Percentiles rank a stretch among this genome's conserved stretches.
Conservation (phyloP, 1,139 yeast species). For the Zygotorulaspora mrakii region DNA sequence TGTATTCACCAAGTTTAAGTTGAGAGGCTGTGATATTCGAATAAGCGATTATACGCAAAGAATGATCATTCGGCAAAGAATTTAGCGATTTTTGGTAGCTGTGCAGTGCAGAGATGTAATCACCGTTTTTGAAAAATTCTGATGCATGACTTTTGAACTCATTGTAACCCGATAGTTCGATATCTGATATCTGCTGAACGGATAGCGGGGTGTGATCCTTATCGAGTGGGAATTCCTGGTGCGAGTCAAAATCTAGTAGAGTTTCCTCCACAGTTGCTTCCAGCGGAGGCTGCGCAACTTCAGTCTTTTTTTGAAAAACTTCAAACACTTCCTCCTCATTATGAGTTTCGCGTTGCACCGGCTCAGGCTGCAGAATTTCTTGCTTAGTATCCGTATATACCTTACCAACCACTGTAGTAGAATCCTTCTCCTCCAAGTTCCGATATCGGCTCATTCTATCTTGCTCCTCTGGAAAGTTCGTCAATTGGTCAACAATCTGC, state of each 20-base stretch:
- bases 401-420: background rate
- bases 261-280: constrained; percentile 11
- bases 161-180: constrained; percentile 37
- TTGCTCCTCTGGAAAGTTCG: constrained; percentile 24
- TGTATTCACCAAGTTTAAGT: constrained; percentile 71
- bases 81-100: constrained; percentile 60
- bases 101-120: constrained; percentile 63
- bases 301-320: constrained; percentile 11
- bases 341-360: background rate
- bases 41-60: constrained; percentile 60
- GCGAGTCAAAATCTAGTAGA: constrained; percentile 25
- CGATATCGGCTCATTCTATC: constrained; percentile 5
- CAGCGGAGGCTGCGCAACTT: too few species aligned
- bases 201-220: constrained; percentile 5
- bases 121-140: constrained; percentile 71
- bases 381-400: background rate
- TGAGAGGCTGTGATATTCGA: constrained; percentile 76
- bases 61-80: constrained; percentile 62
- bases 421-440: too few species aligned
- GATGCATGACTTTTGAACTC: constrained; percentile 60
- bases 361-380: background rate
- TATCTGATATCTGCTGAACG: constrained; percentile 23
- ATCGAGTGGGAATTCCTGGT: background rate
- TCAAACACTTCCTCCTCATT: constrained; percentile 13
- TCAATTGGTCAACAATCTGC: constrained; percentile 28